These are phyloP conservation scores for Carex pumila DNA, from an alignment of 176 grass and related monocot species.

Conservation along the genomic window DNA sequence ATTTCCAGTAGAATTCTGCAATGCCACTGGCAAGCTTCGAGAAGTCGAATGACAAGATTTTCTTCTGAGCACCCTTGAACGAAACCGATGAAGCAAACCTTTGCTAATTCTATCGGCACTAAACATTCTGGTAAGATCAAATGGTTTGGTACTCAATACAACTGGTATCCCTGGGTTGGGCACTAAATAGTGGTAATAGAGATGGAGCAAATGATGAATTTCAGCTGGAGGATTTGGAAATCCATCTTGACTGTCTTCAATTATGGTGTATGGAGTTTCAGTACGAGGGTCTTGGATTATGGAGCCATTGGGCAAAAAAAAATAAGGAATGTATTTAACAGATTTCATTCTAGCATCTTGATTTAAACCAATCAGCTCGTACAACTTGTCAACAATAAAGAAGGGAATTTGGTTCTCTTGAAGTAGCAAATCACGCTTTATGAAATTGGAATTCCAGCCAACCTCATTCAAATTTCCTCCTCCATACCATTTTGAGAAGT, in stretches of 20 bases:
- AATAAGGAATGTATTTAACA: neutral
- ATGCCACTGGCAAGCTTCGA: neutral
- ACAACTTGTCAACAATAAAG: neutral
- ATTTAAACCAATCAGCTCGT: neutral
- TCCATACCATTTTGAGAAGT: neutral
- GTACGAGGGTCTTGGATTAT: too few relatives aligned
- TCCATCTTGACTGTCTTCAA: too few relatives aligned
- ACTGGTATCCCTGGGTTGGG: neutral
- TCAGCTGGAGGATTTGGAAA: neutral
- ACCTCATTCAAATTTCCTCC: too few relatives aligned
- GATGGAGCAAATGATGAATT: constrained; percentile 8
- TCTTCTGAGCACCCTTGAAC: neutral
- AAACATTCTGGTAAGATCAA: neutral
- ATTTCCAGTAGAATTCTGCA: neutral
- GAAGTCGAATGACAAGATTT: neutral
- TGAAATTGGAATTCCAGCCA: neutral
- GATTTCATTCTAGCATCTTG: neutral
- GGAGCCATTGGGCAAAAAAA: too few relatives aligned
- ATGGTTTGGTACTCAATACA: neutral
- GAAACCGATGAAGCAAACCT: neutral
- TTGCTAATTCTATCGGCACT: neutral
- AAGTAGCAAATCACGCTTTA: neutral
- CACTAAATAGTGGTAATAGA: neutral
- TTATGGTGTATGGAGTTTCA: too few relatives aligned
- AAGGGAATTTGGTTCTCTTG: constrained; percentile 15